Evolutionary conservation across 169 alveolate genomes (phyloP).

Genomic region (Plasmodium reichenowi): DNA sequence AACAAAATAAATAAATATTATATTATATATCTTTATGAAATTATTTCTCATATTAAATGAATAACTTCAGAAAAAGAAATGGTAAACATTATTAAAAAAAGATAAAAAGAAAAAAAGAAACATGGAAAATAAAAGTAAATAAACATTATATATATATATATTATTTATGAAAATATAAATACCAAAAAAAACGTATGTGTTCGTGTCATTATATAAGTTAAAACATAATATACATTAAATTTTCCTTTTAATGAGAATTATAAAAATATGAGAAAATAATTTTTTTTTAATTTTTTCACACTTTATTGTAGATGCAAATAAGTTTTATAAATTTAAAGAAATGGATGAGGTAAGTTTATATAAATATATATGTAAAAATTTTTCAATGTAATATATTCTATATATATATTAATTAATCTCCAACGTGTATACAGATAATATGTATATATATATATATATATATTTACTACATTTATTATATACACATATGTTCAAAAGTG

Average conservation of each 20-base stretch:
- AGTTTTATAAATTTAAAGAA: conserved; percentile 71
- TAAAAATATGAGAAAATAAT: not conserved
- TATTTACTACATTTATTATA: too few relatives aligned
- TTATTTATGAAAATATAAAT: not conserved
- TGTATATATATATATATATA: not conserved
- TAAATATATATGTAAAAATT: not conserved
- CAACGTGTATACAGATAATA: not conserved
- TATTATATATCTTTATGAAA: not conserved
- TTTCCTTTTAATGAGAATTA: conserved; percentile 15
- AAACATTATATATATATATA: not conserved
- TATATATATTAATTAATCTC: not conserved
- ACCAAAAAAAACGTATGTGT: not conserved
- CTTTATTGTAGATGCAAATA: conserved; percentile 56
- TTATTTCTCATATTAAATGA: conserved; percentile 60
- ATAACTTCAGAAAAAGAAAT: conserved; percentile 55
- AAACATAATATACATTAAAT: not conserved
- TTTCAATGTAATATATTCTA: not conserved
- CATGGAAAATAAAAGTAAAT: not conserved
- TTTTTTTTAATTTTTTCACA: not conserved
- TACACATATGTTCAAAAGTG: too few relatives aligned
- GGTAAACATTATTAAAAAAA: conserved; percentile 21
- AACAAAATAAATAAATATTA: conserved; percentile 11
- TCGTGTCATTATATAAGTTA: not conserved
- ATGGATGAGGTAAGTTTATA: conserved; percentile 69
- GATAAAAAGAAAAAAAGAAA: conserved; percentile 12